These are phyloP conservation scores for Pichia ethanolica DNA, from an alignment of 805 yeast species.

Conservation along the genomic window DNA sequence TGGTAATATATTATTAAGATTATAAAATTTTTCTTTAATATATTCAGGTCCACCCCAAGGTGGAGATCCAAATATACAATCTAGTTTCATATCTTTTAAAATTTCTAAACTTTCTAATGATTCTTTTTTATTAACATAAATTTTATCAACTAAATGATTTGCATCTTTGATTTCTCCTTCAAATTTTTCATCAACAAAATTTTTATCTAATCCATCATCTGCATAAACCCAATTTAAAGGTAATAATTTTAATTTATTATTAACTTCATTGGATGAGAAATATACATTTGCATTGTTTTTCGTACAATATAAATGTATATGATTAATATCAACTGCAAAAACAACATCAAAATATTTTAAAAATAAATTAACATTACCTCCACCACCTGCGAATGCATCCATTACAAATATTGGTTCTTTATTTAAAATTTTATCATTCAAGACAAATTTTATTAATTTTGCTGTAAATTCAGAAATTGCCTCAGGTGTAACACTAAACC, in stretches of 20 bases:
- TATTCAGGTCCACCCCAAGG: conserved; percentile 84
- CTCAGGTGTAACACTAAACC: conserved; percentile 89
- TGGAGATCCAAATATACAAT: conserved; percentile 61
- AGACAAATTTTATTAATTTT: conserved; percentile 49
- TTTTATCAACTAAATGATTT: neutral
- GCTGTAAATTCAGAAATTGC: conserved; percentile 55
- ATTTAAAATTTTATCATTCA: conserved; percentile 59
- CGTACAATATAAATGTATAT: conserved; percentile 58
- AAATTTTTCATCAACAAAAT: conserved; percentile 1
- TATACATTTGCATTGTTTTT: conserved; percentile 60
- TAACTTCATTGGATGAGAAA: conserved; percentile 30
- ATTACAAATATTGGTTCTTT: conserved; percentile 54
- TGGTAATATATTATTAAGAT: conserved; percentile 39
- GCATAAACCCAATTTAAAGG: conserved; percentile 39
- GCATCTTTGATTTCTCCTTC: conserved; percentile 8
- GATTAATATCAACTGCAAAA: conserved; percentile 56
- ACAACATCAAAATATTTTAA: conserved; percentile 49
- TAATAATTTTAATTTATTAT: conserved; percentile 40
- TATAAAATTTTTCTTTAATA: conserved; percentile 33
- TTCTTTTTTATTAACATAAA: conserved; percentile 5
- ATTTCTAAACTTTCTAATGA: conserved; percentile 9
- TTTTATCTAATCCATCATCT: conserved; percentile 9
- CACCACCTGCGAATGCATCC: conserved; percentile 82
- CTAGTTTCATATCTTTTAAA: conserved; percentile 28
- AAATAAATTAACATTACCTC: conserved; percentile 76